Conservation (phyloP, 768 basidiomycete species). For the Pleurotus sapidus region DNA sequence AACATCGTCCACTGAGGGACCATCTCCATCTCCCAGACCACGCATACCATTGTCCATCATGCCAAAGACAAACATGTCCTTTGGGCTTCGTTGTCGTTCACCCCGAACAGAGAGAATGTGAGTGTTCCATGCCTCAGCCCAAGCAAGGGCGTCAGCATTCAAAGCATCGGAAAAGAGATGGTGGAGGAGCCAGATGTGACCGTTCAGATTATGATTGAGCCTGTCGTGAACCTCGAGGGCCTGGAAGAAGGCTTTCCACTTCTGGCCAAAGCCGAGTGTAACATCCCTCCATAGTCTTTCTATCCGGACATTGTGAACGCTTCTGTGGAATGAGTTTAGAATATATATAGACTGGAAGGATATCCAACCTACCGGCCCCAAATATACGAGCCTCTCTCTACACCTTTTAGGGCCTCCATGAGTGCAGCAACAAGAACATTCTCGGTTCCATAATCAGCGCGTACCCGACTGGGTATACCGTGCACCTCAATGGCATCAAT, state of each 20-base stretch:
- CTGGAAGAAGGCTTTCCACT: conserved; percentile 37
- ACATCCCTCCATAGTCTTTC: conserved; percentile 38
- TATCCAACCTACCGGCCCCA: conserved; percentile 28
- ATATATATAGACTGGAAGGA: background rate
- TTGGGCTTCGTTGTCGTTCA: conserved; percentile 16
- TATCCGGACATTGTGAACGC: conserved; percentile 37
- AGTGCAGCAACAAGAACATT: conserved; percentile 26
- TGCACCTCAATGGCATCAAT: too few relatives aligned
- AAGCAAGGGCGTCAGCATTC: conserved; percentile 27
- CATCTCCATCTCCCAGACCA: conserved; percentile 13
- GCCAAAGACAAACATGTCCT: conserved; percentile 29
- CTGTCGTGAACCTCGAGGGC: conserved; percentile 25
- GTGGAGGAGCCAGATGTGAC: conserved; percentile 39
- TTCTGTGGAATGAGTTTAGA: conserved; percentile 16
- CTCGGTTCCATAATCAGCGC: too few relatives aligned
- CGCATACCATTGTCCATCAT: conserved; percentile 27
- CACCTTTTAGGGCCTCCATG: conserved; percentile 24
- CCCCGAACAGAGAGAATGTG: conserved; percentile 22
- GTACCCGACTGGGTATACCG: too few relatives aligned
- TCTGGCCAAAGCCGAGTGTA: conserved; percentile 28
- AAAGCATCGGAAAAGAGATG: conserved; percentile 29
- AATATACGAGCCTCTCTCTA: conserved; percentile 29
- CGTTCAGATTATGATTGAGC: conserved; percentile 19
- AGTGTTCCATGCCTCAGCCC: conserved; percentile 31
- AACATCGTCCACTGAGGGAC: background rate